These are phyloP conservation scores for Lactifluus pinguis DNA, from an alignment of 768 basidiomycete genomes.

Conservation along the genomic window DNA sequence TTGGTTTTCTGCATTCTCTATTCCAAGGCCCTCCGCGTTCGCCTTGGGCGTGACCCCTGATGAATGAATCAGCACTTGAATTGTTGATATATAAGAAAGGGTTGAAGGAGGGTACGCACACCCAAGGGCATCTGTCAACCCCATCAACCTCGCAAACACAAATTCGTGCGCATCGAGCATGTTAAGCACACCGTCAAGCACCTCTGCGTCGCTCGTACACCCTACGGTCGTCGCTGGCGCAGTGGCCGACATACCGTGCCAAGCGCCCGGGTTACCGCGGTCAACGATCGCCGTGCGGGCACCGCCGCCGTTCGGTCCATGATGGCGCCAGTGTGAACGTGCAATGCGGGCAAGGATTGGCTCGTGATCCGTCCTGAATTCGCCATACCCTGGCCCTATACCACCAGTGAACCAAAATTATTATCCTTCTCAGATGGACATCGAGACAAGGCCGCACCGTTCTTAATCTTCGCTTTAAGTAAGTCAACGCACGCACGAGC, in stretches of 20 bases:
- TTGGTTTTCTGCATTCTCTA: background rate
- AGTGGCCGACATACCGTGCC: slow-evolving; percentile 74
- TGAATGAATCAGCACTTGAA: background rate
- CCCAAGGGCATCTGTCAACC: slow-evolving; percentile 67
- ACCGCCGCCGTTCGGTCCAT: slow-evolving; percentile 24
- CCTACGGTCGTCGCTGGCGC: slow-evolving; percentile 50
- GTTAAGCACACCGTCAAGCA: slow-evolving; percentile 59
- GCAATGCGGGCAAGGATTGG: slow-evolving; percentile 81
- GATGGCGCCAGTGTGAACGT: slow-evolving; percentile 31
- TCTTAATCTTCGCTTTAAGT: slow-evolving; percentile 68
- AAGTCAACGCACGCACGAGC: slow-evolving; percentile 83
- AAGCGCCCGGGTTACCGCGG: slow-evolving; percentile 71
- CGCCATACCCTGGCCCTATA: slow-evolving; percentile 66
- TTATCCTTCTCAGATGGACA: background rate
- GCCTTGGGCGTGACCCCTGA: slow-evolving; percentile 58
- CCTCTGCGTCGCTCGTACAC: slow-evolving; percentile 71
- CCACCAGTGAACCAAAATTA: too few relatives aligned
- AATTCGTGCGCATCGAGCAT: slow-evolving; percentile 64
- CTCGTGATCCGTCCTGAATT: slow-evolving; percentile 78
- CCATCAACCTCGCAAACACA: slow-evolving; percentile 76
- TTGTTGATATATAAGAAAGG: background rate
- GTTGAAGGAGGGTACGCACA: slow-evolving; percentile 42
- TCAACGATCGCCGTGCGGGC: slow-evolving; percentile 66
- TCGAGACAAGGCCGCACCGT: slow-evolving; percentile 36
- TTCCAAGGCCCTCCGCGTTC: slow-evolving; percentile 27